Percentiles rank a stretch among this genome's conserved stretches.
phyloP scores from a whole-genome alignment of 2,329 filamentous ascomycete genomes.

The Phialophora chinensis region DNA sequence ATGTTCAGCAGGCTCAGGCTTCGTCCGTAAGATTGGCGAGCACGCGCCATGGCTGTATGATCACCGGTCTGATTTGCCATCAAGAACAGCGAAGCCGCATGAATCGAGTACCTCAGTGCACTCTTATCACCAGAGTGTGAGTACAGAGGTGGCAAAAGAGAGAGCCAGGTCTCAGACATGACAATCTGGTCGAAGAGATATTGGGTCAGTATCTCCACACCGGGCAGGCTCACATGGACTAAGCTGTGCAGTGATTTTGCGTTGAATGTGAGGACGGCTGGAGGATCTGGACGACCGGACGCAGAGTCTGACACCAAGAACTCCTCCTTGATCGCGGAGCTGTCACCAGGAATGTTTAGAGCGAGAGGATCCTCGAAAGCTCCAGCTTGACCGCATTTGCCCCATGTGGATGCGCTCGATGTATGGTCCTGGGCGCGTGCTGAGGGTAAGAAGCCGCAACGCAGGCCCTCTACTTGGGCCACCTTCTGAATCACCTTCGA shows the following conservation, averaged over 20 bases:
- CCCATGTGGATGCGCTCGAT: neutral
- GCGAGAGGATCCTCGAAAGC: neutral
- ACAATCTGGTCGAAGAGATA: conserved; percentile 11
- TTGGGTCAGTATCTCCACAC: neutral
- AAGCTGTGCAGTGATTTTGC: neutral
- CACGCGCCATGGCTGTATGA: neutral
- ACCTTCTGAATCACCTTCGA: conserved; percentile 1
- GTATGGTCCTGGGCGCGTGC: neutral
- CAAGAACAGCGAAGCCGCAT: neutral
- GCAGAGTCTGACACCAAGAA: neutral
- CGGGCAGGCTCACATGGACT: neutral
- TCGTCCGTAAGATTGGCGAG: conserved; percentile 7
- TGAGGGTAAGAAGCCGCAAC: neutral
- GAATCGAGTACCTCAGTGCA: neutral
- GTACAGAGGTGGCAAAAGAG: conserved; percentile 8
- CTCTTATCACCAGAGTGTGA: neutral
- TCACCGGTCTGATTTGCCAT: conserved; percentile 5
- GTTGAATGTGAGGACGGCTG: neutral
- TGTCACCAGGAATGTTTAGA: neutral
- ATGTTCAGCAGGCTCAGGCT: neutral
- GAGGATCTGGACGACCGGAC: neutral
- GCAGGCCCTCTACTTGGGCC: neutral
- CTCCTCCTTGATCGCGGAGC: neutral
- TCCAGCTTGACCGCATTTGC: neutral
- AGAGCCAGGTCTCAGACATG: conserved; percentile 14